Base-by-base conservation (phyloP, 306 rosid genomes). In the Vigna unguiculata region DNA sequence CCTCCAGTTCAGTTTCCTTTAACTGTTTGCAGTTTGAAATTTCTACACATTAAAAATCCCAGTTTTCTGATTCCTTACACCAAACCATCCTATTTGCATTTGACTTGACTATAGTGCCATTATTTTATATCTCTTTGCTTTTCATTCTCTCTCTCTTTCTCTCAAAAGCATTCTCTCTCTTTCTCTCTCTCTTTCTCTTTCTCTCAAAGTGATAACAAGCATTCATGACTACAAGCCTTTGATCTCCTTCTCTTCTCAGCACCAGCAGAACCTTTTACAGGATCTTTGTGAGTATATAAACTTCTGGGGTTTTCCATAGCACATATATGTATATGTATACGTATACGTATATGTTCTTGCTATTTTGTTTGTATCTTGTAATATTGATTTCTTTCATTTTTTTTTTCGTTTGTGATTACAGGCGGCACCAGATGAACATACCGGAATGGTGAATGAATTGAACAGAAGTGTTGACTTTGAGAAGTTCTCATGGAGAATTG, bases 401-500 rank as follows among this genome's bases (percentile, higher is more conserved):
- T 17, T 38, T 9, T 16, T 46, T 15, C 1, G 7, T 41, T 38
- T 22, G 12, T 12, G 12, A 20, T 12, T 20, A 25, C 45, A 61
- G 74, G 3, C 1, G 5, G 52, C 11, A 9, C 17, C 65, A 40
- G 69, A 54, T 43, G 72, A 19, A 12, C 72, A 4, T 2, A 11
- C 34, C 32, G 28, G 62, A 40, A 65, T 80, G 84, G 82, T 12
- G 62, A 24, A 71, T 54, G 62, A 53, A 20, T 22, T 12, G 46
- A 21, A 16, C 3, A 16, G 9, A 15, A 11, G 47, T n/a, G 14
- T 5, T 30, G 34, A 24, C 30, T 84, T 84, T 66, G 77, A 72
- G 69, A 80, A 46, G 51, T 84, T 80, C 58, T 58, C 69, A 21
- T 84, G 87, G 87, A 76, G 0, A 77, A 80, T 84, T 58, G 80